Base-by-base conservation (phyloP, 371 early-diverging fungal species). In the Gilbertella persicaria region DNA sequence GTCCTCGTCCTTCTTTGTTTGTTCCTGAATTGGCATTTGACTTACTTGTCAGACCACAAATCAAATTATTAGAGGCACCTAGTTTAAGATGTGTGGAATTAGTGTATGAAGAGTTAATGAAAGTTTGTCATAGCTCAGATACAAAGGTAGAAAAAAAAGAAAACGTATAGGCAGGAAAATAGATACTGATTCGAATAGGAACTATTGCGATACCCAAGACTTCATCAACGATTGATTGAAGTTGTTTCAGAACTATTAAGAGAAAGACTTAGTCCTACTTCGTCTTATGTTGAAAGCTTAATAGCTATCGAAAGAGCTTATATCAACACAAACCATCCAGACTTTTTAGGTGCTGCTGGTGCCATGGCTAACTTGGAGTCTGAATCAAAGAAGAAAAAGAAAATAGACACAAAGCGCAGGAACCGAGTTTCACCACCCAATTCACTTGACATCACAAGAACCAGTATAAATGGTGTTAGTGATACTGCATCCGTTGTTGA, bases 261-360 rank as follows among this genome's bases (percentile, higher is more conserved):
- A 36, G 92, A 93, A 69, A 79, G 90, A 40, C 59, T 89, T 3
- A 75, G 74, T 4, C 87, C 91, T 35, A 87, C 95, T 0, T 71
- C 85, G 0, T 62, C 65, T 5, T 91, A 88, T 59, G 89, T 96
- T 2, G 85, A 88, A 56, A 86, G 88, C 53, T 68, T 95, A 73
- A 86, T 96, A 45, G 75, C 84, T 43, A 90, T 94, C 56, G 89
- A 96, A 69, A 82, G 88, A 43, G 85, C 92, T 2, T 96, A 95
- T 65, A 93, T 96, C 65, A 94, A 93, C 61, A 94, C 94, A 47
- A 92, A 90, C 64, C 94, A 95, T 66, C 94, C 94, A 5, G 94
- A 95, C 62, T 95, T 95, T 65, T 86, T 89, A 42, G 88, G 91
- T 42, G 90, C 83, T 0, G 84, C 85, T 2, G 88, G 86, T 7